Evolutionary conservation across 2,329 filamentous ascomycete genomes (phyloP), one percentile per base, ranked within the genome.

Genomic region (Ceratocystis colombiana): DNA sequence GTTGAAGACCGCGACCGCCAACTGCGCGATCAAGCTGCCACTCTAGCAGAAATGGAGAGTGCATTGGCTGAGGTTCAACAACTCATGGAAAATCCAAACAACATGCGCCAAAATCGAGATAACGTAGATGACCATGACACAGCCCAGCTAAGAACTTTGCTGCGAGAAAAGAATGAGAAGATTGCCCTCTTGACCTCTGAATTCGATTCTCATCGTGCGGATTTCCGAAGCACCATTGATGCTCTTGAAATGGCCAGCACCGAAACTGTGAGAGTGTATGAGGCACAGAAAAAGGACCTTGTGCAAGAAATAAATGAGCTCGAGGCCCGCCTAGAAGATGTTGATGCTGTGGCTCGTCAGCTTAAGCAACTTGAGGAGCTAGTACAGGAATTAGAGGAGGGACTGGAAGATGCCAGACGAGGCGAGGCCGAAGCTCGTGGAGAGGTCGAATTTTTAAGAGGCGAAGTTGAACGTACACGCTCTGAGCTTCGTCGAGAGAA

Each of bases 201-300:
- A 73, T 99, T 99, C 72, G 94, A 99, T 73, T 85, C 88, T 8
- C 93, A 99, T 74, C 84, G 94, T 67, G 93, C 94, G 20, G 94
- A 99, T 75, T 99, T 99, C 76, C 82, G 94, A 70, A 96, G 90
- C 75, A 99, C 94, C 20, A 94, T 99, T 69, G 94, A 99, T 76
- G 96, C 93, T 0, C 80, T 99, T 63, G 94, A 99, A 75, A 84
- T 97, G 78, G 95, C 94, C 1, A 96, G 91, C 73, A 89, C 91
- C 0, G 94, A 99, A 77, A 99, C 94, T 0, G 89, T 96, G 76
- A 84, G 93, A 30, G 93, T 99, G 15, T 99, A 99, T 73, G 94
- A 99, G 74, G 88, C 90, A 75, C 89, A 90, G 76, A 89, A 97
- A 68, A 88, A 92, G 71, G 89, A 91, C 72, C 77, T 99, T 50